These are phyloP conservation scores for Auriscalpium orientale DNA, from an alignment of 768 basidiomycete genomes.

Conservation along the genomic window DNA sequence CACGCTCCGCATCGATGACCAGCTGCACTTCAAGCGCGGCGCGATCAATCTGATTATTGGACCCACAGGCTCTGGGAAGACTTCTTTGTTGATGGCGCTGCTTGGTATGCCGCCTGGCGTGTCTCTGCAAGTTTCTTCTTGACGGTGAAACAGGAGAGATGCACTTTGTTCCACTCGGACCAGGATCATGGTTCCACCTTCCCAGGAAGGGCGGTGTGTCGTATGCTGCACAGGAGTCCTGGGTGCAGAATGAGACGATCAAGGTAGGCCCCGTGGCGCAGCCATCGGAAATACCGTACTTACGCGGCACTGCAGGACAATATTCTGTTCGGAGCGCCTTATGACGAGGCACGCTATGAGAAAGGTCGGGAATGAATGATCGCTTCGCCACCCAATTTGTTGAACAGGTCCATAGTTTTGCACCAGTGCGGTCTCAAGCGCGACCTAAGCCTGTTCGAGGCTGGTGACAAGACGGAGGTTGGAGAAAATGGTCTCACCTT, in stretches of 20 bases:
- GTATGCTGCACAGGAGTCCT: conserved; percentile 79
- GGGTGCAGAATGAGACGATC: conserved; percentile 79
- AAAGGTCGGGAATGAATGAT: conserved; percentile 19
- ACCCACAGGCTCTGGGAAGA: conserved; percentile 53
- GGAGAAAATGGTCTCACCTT: conserved; percentile 50
- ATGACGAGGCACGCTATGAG: conserved; percentile 36
- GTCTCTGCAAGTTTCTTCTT: background rate
- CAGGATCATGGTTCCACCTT: conserved; percentile 60
- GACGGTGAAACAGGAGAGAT: conserved; percentile 39
- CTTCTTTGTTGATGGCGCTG: conserved; percentile 57
- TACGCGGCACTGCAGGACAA: conserved; percentile 29
- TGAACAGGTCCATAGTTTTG: background rate
- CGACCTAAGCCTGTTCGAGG: conserved; percentile 39
- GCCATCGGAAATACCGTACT: background rate
- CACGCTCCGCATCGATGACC: conserved; percentile 41
- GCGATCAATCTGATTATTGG: conserved; percentile 53
- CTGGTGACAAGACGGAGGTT: conserved; percentile 47
- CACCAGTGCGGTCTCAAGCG: conserved; percentile 23
- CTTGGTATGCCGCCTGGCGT: conserved; percentile 25
- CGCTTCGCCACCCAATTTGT: too few species aligned
- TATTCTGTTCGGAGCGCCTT: conserved; percentile 42
- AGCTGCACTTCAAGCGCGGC: conserved; percentile 46
- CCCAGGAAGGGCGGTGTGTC: conserved; percentile 65
- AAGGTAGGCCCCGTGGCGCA: conserved; percentile 27
- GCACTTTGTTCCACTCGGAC: conserved; percentile 46